phyloP scores from a whole-genome alignment of 495 filamentous ascomycete species.

The Podospora pseudocomata region DNA sequence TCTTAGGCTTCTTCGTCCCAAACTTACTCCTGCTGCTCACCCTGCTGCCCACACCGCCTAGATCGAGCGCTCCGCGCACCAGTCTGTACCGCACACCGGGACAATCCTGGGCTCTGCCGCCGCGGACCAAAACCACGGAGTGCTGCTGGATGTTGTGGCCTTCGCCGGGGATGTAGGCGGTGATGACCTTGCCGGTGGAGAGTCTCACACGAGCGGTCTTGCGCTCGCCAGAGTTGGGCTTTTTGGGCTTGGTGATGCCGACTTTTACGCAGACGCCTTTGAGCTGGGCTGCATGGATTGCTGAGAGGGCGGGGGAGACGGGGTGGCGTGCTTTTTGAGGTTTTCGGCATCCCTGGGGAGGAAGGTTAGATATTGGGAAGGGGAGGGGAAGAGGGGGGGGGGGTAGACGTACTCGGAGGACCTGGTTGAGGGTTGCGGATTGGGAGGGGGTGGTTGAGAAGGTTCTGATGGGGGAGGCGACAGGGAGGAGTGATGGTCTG shows the following conservation, averaged over 20 bases:
- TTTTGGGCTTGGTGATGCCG: constrained; percentile 90
- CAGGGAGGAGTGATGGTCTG: constrained; percentile 25
- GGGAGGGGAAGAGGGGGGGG: background rate
- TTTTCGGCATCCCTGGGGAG: constrained; percentile 65
- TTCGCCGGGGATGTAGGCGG: constrained; percentile 91
- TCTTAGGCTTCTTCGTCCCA: constrained; percentile 97
- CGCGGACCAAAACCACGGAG: constrained; percentile 89
- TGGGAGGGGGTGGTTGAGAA: constrained; percentile 51
- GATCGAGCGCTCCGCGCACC: constrained; percentile 86
- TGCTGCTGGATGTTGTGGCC: constrained; percentile 99
- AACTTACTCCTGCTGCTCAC: constrained; percentile 89
- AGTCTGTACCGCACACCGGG: constrained; percentile 95
- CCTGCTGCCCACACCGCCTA: constrained; percentile 87
- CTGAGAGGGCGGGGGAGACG: constrained; percentile 76
- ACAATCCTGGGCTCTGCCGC: constrained; percentile 91
- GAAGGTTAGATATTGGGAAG: background rate
- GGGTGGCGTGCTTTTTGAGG: constrained; percentile 73
- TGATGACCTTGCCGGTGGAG: constrained; percentile 81
- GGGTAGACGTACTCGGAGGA: constrained; percentile 42
- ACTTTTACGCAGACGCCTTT: constrained; percentile 96
- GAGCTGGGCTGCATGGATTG: constrained; percentile 66
- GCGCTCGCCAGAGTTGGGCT: constrained; percentile 93
- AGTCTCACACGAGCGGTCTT: constrained; percentile 87
- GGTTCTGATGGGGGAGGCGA: constrained; percentile 24
- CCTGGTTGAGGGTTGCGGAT: constrained; percentile 60